phyloP scores from a whole-genome alignment of 345 rosid species.

The Rubroshorea leprosula region DNA sequence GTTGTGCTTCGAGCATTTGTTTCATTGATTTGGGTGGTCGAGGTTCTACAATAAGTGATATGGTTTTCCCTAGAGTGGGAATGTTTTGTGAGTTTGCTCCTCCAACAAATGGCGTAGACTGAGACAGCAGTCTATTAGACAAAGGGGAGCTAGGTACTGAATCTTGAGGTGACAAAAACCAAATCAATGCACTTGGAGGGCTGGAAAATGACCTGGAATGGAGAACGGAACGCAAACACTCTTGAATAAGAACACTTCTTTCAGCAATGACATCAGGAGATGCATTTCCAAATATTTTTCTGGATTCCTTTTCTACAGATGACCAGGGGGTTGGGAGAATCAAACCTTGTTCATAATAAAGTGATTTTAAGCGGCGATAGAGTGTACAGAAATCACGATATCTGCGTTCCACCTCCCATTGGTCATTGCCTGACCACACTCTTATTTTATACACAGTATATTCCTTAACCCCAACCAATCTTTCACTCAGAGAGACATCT shows the following conservation, averaged over 20 bases:
- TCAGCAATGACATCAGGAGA: constrained; percentile 78
- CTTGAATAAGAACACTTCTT: constrained; percentile 84
- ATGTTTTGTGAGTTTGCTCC: constrained; percentile 32
- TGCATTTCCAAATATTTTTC: constrained; percentile 74
- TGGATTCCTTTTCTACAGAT: constrained; percentile 72
- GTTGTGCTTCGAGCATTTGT: constrained; percentile 79
- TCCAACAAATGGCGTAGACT: constrained; percentile 21
- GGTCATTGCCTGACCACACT: constrained; percentile 71
- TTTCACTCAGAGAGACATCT: constrained; percentile 84
- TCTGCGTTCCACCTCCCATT: constrained; percentile 92
- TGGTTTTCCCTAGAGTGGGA: constrained; percentile 72
- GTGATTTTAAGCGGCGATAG: constrained; percentile 69
- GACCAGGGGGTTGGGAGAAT: constrained; percentile 82
- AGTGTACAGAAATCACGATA: constrained; percentile 89
- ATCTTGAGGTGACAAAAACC: constrained; percentile 77
- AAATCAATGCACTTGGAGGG: constrained; percentile 58
- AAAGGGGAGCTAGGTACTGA: constrained; percentile 43
- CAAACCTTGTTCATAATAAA: constrained; percentile 75
- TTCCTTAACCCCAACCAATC: constrained; percentile 92
- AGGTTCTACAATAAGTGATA: constrained; percentile 72
- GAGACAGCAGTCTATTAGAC: constrained; percentile 31
- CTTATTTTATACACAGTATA: constrained; percentile 75
- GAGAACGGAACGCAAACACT: constrained; percentile 66
- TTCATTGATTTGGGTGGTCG: constrained; percentile 59
- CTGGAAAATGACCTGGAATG: constrained; percentile 47